phyloP scores from a whole-genome alignment of 257 asterid genomes.

The Solanum rostratum region DNA sequence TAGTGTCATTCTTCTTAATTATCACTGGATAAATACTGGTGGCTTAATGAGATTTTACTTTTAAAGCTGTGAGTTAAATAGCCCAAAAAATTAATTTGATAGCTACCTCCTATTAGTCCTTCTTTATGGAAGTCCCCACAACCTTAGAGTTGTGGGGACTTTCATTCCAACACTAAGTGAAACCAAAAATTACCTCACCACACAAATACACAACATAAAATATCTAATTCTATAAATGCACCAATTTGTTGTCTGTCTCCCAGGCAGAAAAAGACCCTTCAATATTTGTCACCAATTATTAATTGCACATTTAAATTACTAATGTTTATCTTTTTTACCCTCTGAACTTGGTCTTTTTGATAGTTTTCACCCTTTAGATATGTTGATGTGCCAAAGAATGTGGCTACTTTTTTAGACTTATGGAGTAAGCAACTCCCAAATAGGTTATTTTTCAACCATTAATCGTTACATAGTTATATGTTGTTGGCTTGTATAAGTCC shows the following conservation, averaged over 20 bases:
- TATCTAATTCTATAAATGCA: not conserved
- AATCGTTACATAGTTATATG: too few relatives aligned
- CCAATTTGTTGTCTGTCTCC: not conserved
- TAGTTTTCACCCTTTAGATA: not conserved
- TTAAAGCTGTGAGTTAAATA: too few relatives aligned
- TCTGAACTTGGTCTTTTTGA: too few relatives aligned
- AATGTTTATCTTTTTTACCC: not conserved
- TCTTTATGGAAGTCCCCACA: not conserved
- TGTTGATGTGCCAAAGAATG: not conserved
- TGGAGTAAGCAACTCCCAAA: not conserved
- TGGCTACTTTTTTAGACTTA: not conserved
- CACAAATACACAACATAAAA: not conserved
- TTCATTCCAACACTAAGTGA: not conserved
- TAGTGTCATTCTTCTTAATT: too few relatives aligned
- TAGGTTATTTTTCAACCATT: not conserved
- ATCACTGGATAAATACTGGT: too few relatives aligned
- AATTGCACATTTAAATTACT: not conserved
- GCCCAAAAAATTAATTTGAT: not conserved
- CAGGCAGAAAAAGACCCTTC: not conserved
- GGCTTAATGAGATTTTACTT: too few relatives aligned
- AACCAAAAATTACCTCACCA: not conserved
- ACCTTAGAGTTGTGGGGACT: not conserved
- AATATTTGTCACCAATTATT: not conserved
- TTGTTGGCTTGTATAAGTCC: too few relatives aligned
- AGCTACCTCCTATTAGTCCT: not conserved